A percentile compares a stretch with the other conserved stretches of the same genome.
Conservation (phyloP, 116 monocot species). For the Iris pallida region DNA sequence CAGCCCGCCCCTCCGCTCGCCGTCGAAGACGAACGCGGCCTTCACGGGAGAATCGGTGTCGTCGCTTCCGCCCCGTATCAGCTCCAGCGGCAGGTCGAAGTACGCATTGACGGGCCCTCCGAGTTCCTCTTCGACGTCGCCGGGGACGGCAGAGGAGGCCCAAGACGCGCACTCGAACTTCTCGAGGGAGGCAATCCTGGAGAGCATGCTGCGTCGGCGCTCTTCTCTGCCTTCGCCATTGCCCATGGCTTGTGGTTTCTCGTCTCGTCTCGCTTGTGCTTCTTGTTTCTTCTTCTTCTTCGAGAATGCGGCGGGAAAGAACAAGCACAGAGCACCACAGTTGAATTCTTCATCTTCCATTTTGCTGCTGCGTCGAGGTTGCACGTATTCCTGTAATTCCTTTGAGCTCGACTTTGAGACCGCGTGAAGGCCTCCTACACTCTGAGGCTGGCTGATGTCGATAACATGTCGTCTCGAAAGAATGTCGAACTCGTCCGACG, state of each 20-base stretch:
- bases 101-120: constrained; percentile 9
- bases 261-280: neutral
- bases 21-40: constrained; percentile 20
- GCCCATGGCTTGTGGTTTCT: neutral
- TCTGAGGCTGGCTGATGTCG: neutral
- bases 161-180: constrained; percentile 24
- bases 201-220: neutral
- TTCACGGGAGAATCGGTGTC: constrained; percentile 14
- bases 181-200: constrained; percentile 14
- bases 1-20: constrained; percentile 9
- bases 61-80: constrained; percentile 2
- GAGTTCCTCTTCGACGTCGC: neutral
- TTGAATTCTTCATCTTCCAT: constrained; percentile 15
- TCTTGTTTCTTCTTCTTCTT: constrained; percentile 20
- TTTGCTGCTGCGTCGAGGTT: neutral
- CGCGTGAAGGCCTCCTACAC: too few relatives aligned
- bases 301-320: neutral
- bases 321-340: constrained; percentile 21
- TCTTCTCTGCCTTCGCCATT: neutral
- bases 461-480: constrained; percentile 12
- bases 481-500: constrained; percentile 42
- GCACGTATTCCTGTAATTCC: neutral
- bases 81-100: constrained; percentile 28
- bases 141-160: constrained; percentile 4
- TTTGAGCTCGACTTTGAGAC: neutral